phyloP scores from a whole-genome alignment of 139 green algal genomes.

The Yamagishiella unicocca region DNA sequence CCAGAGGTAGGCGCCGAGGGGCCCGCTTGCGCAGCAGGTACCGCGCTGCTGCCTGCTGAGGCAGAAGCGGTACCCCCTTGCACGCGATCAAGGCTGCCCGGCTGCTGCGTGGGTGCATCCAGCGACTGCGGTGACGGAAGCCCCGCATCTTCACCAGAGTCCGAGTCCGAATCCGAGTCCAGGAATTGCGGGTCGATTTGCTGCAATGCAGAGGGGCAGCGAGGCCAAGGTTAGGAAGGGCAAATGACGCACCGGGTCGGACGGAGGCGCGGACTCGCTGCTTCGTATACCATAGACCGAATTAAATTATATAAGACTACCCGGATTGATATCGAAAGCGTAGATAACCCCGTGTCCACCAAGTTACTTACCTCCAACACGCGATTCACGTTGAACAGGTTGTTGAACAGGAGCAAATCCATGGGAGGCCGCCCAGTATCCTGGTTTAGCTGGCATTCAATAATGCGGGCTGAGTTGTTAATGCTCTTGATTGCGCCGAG shows the following conservation, averaged over 20 bases:
- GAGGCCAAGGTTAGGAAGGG: too few species aligned
- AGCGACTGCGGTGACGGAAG: background rate
- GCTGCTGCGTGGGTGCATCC: background rate
- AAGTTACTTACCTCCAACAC: conserved; percentile 64
- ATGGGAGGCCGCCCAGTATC: conserved; percentile 51
- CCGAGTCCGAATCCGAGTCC: conserved; percentile 67
- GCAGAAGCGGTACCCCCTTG: too few species aligned
- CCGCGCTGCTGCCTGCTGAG: too few species aligned
- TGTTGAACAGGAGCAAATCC: conserved; percentile 74
- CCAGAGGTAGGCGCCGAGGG: too few species aligned
- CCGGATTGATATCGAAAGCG: too few species aligned
- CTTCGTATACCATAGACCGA: too few species aligned
- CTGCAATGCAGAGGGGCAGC: too few species aligned
- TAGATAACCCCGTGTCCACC: too few species aligned
- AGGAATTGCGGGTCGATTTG: conserved; percentile 84
- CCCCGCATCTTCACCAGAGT: conserved; percentile 32
- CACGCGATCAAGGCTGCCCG: background rate
- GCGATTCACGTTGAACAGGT: conserved; percentile 80
- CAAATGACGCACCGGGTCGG: too few species aligned
- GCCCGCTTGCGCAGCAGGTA: too few species aligned
- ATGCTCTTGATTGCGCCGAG: conserved; percentile 66
- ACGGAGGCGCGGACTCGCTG: too few species aligned
- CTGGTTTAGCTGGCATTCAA: conserved; percentile 79
- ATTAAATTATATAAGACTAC: background rate
- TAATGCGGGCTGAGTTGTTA: conserved; percentile 79